Conservation (phyloP, 2,329 filamentous ascomycete species). For the Sporothrix curviconia region DNA sequence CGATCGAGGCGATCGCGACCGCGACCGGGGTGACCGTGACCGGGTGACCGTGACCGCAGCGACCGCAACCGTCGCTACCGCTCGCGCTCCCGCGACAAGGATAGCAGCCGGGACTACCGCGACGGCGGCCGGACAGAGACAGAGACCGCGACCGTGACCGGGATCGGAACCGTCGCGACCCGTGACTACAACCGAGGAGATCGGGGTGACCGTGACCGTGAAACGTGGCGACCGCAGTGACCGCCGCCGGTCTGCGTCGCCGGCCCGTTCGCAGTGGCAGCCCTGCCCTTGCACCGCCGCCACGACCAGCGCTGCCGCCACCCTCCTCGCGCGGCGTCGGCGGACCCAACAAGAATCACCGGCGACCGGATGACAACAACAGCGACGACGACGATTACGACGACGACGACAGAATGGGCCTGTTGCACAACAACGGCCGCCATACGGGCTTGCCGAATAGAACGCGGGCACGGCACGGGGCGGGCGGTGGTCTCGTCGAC, state of each 20-base stretch:
- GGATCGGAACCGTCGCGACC: not conserved
- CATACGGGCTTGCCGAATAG: slow-evolving; percentile 8
- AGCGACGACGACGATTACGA: not conserved
- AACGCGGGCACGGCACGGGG: slow-evolving; percentile 5
- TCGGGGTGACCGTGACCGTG: not conserved
- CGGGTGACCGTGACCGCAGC: slow-evolving; percentile 2
- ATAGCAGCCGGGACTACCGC: not conserved
- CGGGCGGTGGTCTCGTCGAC: not conserved
- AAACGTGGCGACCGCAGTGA: not conserved
- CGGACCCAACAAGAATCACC: not conserved
- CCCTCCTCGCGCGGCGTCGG: not conserved
- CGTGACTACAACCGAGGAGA: not conserved
- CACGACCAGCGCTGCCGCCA: not conserved
- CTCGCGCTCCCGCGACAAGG: slow-evolving; percentile 15
- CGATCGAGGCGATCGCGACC: slow-evolving; percentile 5
- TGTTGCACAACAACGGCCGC: not conserved
- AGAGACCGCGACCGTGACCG: not conserved
- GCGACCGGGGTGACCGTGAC: slow-evolving; percentile 3
- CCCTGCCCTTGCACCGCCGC: not conserved
- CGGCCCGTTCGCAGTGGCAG: slow-evolving; percentile 14
- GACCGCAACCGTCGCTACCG: slow-evolving; percentile 17
- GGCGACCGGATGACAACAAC: not conserved
- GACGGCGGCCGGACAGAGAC: slow-evolving; percentile 4
- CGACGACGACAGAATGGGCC: not conserved
- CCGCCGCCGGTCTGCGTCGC: slow-evolving; percentile 17